These are phyloP conservation scores for Claviceps maximensis DNA, from an alignment of 2,329 filamentous ascomycete genomes.

Conservation along the genomic window DNA sequence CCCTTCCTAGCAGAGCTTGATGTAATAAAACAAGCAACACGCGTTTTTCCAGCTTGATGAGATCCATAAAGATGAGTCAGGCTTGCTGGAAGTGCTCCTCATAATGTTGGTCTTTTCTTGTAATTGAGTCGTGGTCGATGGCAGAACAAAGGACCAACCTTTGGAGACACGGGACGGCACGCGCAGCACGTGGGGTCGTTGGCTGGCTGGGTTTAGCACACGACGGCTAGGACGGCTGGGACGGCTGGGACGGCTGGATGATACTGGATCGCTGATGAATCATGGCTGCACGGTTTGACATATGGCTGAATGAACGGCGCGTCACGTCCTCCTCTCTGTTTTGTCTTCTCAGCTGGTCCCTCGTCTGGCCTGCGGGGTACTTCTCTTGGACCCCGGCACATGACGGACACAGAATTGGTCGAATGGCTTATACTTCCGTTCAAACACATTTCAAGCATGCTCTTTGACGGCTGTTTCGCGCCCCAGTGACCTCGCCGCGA, in stretches of 20 bases:
- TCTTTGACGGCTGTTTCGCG: neutral
- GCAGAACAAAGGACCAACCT: neutral
- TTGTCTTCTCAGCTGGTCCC: neutral
- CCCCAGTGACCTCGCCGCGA: neutral
- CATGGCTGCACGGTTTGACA: neutral
- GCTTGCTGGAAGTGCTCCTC: neutral
- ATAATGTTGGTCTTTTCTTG: neutral
- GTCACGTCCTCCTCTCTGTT: neutral
- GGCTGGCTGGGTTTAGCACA: neutral
- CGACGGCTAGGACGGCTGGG: neutral
- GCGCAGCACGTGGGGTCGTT: neutral
- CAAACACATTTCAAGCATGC: neutral
- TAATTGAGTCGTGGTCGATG: neutral
- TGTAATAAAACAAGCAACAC: neutral
- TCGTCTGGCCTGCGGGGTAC: neutral
- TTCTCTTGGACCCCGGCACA: neutral
- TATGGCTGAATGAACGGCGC: neutral
- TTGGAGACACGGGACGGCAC: slow-evolving; percentile 3
- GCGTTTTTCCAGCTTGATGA: neutral
- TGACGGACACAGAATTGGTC: neutral
- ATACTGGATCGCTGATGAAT: no score
- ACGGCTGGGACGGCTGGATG: neutral
- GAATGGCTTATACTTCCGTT: neutral
- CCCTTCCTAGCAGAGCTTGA: neutral
- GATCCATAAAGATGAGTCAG: neutral